These are phyloP conservation scores for Auricularia cornea DNA, from an alignment of 768 basidiomycete species.

Conservation along the genomic window DNA sequence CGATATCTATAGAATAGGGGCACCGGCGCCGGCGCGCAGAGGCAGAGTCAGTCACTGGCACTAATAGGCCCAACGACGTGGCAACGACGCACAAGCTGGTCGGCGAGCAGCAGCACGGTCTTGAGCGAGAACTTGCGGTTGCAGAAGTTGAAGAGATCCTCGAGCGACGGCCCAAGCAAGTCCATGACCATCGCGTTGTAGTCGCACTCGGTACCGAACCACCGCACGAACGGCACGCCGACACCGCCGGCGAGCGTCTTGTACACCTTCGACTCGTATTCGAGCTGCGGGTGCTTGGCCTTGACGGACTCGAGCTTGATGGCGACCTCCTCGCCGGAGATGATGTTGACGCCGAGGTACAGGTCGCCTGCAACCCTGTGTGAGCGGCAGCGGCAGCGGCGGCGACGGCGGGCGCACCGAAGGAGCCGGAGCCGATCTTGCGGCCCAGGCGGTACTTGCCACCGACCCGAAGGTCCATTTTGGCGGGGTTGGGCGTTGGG, in stretches of 20 bases:
- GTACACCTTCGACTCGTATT: slow-evolving; percentile 74
- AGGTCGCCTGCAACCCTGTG: slow-evolving; percentile 66
- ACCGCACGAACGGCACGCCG: slow-evolving; percentile 96
- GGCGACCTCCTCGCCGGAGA: slow-evolving; percentile 98
- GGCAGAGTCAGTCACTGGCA: too few relatives aligned
- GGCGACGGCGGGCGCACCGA: slow-evolving; percentile 51
- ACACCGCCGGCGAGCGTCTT: slow-evolving; percentile 99
- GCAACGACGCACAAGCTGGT: slow-evolving; percentile 70
- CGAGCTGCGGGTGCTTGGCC: slow-evolving; percentile 99
- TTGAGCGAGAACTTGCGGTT: slow-evolving; percentile 91
- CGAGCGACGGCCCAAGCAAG: slow-evolving; percentile 81
- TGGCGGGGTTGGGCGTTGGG: slow-evolving; percentile 37
- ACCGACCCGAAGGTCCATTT: slow-evolving; percentile 76
- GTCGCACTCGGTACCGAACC: slow-evolving; percentile 91
- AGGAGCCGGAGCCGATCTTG: slow-evolving; percentile 98
- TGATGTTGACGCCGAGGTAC: slow-evolving; percentile 99
- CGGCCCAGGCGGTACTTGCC: slow-evolving; percentile 97
- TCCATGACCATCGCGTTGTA: slow-evolving; percentile 99
- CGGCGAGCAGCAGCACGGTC: slow-evolving; percentile 87
- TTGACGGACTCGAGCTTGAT: slow-evolving; percentile 99
- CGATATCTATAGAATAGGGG: slow-evolving; percentile 53
- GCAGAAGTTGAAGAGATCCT: slow-evolving; percentile 81
- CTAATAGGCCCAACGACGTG: too few relatives aligned
- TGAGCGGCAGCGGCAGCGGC: neutral
- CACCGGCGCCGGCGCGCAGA: too few relatives aligned